Conservation (phyloP, 495 filamentous ascomycete genomes). For the Neurospora sp. region DNA sequence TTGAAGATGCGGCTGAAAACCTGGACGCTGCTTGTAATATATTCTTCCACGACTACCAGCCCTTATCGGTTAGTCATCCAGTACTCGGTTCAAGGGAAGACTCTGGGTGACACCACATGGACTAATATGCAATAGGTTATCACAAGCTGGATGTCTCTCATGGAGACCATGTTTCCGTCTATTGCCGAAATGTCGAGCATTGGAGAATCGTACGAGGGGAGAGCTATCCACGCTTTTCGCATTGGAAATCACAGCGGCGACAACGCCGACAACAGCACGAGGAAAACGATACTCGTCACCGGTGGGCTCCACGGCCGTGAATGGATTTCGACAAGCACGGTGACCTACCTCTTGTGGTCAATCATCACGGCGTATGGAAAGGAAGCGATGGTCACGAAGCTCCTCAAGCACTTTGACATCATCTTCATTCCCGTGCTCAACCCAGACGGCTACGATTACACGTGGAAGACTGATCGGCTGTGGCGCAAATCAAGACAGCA, state of each 20-base stretch:
- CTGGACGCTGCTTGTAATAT: constrained; percentile 43
- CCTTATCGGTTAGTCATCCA: constrained; percentile 54
- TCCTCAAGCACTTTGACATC: constrained; percentile 76
- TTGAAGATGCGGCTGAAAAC: constrained; percentile 18
- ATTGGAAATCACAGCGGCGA: constrained; percentile 52
- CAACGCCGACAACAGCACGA: constrained; percentile 26
- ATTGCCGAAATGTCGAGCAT: constrained; percentile 65
- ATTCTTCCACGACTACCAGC: constrained; percentile 85
- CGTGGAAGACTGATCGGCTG: constrained; percentile 81
- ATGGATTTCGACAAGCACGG: constrained; percentile 90
- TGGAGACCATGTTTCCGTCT: constrained; percentile 78
- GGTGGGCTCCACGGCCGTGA: constrained; percentile 87
- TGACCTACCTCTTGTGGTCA: constrained; percentile 86
- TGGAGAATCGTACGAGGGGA: constrained; percentile 74
- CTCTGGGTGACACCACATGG: neutral
- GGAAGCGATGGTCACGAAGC: constrained; percentile 51
- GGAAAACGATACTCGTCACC: constrained; percentile 69
- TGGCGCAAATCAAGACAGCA: constrained; percentile 94
- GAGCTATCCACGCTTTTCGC: constrained; percentile 71
- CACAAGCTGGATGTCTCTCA: constrained; percentile 75
- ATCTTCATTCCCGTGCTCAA: constrained; percentile 83
- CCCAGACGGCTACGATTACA: constrained; percentile 89
- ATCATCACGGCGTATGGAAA: constrained; percentile 74
- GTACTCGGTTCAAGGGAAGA: neutral
- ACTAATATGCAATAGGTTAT: constrained; percentile 19